Conservation (phyloP, 441 rosid species). For the Eutrema salsugineum region DNA sequence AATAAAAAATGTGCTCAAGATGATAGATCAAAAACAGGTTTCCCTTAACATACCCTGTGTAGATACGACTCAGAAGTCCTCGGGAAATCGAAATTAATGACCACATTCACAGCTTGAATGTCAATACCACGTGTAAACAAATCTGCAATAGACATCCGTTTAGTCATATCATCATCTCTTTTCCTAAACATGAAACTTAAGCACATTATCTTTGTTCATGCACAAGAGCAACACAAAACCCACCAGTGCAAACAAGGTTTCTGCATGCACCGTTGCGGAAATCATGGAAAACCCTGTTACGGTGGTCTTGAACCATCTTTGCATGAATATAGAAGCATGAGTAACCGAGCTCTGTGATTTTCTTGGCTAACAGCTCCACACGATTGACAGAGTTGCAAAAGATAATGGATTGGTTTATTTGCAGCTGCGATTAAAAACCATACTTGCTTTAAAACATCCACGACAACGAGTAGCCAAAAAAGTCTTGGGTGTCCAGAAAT, state of each 20-base stretch:
- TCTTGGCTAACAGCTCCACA: constrained; percentile 81
- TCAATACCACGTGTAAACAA: constrained; percentile 86
- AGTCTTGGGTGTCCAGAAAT: not conserved
- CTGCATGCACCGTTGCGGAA: constrained; percentile 95
- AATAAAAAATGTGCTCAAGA: not conserved
- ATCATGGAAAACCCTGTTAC: constrained; percentile 86
- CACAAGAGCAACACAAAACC: not conserved
- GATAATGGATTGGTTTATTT: constrained; percentile 84
- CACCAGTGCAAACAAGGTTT: constrained; percentile 91
- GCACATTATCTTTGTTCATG: not conserved
- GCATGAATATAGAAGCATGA: constrained; percentile 85
- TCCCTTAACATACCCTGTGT: constrained; percentile 57
- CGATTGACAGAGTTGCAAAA: constrained; percentile 88
- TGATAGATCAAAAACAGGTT: not conserved
- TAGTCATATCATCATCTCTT: constrained; percentile 25
- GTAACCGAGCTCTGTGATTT: constrained; percentile 86
- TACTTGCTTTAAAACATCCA: not conserved
- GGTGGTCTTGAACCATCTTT: constrained; percentile 88
- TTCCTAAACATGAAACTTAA: not conserved
- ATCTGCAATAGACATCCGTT: constrained; percentile 57
- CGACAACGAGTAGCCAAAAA: not conserved
- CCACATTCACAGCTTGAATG: constrained; percentile 89
- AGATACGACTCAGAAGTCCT: constrained; percentile 81
- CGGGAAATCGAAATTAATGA: constrained; percentile 81
- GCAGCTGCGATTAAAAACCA: constrained; percentile 44